Evolutionary conservation across 2,329 filamentous ascomycete species (phyloP).

Genomic region (Eurotiales sp.): DNA sequence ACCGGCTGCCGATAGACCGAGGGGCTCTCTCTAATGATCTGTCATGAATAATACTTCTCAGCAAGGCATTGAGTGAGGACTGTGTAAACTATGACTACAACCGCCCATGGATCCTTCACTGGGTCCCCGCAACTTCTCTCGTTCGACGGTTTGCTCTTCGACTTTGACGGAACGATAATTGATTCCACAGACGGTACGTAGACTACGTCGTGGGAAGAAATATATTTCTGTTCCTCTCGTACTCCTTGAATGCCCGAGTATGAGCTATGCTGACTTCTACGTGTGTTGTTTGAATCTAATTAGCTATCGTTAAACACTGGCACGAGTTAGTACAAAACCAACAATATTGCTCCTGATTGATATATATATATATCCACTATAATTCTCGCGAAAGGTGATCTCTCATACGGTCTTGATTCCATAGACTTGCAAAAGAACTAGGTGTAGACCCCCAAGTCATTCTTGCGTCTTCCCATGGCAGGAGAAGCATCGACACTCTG

Average conservation of each 20-base stretch:
- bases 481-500: conserved; percentile 82
- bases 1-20: conserved; percentile 30
- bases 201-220: background rate
- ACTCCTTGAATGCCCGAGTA: too few species aligned
- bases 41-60: background rate
- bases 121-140: conserved; percentile 35
- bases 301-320: conserved; percentile 64
- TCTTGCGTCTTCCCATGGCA: conserved; percentile 84
- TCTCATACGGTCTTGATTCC: background rate
- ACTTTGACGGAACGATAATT: conserved; percentile 48
- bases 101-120: conserved; percentile 34
- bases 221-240: background rate
- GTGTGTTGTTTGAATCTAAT: conserved; percentile 15
- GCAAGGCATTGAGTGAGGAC: background rate
- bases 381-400: too few species aligned
- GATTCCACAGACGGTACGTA: conserved; percentile 44
- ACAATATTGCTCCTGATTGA: background rate
- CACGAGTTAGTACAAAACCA: conserved; percentile 46
- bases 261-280: background rate
- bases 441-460: conserved; percentile 81
- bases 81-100: conserved; percentile 24
- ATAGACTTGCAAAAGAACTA: conserved; percentile 65
- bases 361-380: background rate
- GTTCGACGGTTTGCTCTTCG: conserved; percentile 44
- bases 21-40: background rate